Base-by-base conservation (phyloP, 352 stramenopile species). In the Phytophthora lateralis region DNA sequence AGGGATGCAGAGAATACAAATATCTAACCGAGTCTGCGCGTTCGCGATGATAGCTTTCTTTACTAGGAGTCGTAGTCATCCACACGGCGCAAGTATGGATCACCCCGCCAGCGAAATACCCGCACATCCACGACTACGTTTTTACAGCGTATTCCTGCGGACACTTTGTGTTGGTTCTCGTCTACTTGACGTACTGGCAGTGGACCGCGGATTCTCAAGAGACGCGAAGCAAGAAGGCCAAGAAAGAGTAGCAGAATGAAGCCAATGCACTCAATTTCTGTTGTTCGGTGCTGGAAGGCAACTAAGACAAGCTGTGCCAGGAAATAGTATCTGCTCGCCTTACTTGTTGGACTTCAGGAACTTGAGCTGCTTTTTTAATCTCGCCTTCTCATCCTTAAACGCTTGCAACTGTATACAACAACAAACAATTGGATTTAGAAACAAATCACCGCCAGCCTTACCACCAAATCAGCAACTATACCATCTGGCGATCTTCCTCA, bases 301-400 rank as follows among this genome's bases (percentile, higher is more conserved):
- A 4, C 9, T 32, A 44, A 38, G 0, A 63, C 17, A 34, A 55
- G 44, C 14, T 38, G 35, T 27, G 20, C 26, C 37, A 55, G 32
- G 26, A 56, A 51, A 37, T 12, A 42, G 21, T 17, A 26, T 18
- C 27, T 57, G 56, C 24, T 58, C 15, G 54, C 20, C 32, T 56
- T 80, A 90, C 65, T 90, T 90, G 62, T 53, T 80, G 41, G 66
- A 78, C 60, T 88, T 80, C 56, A 93, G 41, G 34, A 89, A 80
- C 66, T 91, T 90, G 56, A 95, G 81, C 65, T 95, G 76, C 64
- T 92, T 89, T 62, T 95, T 92, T 60, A 94, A 60, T 66, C 85
- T 75, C 18, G 83, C 73, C 57, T 95, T 95, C 59, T 95, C 87
- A 56, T 92, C 81, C 59, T 93, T 93, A 69, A 89, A 94, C 30